Conservation (phyloP, 139 green algal species). For the Trebouxia sp. region DNA sequence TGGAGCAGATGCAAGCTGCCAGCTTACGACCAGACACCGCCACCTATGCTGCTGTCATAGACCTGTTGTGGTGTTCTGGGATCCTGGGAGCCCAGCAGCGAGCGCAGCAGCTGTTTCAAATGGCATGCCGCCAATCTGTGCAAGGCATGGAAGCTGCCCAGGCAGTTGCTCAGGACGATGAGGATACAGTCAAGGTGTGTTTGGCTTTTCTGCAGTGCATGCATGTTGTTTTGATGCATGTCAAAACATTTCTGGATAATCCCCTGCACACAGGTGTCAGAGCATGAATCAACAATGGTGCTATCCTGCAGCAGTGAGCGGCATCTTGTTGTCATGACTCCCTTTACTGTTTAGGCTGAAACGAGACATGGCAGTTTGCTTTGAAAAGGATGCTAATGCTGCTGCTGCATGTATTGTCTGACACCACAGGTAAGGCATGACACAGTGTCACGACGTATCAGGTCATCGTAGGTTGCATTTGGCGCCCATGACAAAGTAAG, state of each 20-base stretch:
- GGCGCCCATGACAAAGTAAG: too few relatives aligned
- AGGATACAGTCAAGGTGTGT: not conserved
- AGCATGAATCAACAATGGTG: not conserved
- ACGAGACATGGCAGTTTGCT: too few relatives aligned
- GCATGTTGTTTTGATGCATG: not conserved
- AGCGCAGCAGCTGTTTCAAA: constrained; percentile 7
- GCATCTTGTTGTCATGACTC: not conserved
- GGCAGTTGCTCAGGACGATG: not conserved
- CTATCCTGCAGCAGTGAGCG: not conserved
- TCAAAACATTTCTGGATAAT: not conserved
- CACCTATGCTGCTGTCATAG: constrained; percentile 53
- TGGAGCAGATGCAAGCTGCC: constrained; percentile 45
- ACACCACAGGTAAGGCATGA: too few relatives aligned
- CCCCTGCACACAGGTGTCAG: not conserved
- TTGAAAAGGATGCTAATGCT: too few relatives aligned
- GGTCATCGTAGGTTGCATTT: too few relatives aligned
- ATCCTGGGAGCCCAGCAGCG: constrained; percentile 12
- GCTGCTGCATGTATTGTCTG: too few relatives aligned
- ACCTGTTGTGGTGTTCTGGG: constrained; percentile 49
- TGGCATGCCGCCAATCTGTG: not conserved
- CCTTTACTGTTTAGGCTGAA: too few relatives aligned
- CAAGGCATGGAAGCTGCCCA: constrained; percentile 1
- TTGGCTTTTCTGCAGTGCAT: not conserved
- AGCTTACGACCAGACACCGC: constrained; percentile 46
- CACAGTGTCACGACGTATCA: too few relatives aligned